Base-by-base conservation (phyloP, 768 basidiomycete genomes). In the Lactifluus piperatus region DNA sequence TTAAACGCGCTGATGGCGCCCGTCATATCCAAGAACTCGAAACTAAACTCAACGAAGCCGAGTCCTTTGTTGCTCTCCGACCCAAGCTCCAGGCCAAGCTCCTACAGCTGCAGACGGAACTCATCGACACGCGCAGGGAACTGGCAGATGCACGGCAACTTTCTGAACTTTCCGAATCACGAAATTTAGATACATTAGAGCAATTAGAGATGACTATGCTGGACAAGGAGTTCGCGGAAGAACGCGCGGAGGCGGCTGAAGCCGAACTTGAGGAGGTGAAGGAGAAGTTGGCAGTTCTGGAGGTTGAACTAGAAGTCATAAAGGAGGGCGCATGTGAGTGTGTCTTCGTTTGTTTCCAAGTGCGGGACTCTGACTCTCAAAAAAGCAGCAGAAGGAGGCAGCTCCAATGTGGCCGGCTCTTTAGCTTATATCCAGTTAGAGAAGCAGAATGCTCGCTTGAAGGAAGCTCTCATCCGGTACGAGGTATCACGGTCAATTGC, bases 181-280 rank as follows among this genome's bases (percentile, higher is more conserved):
- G 88, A 24, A 75, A 90, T 1, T 73, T 85, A 2, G 95, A 98
- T 69, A 70, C 86, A 1, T 83, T 88, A 53, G 95, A 97, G 58
- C 91, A 94, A 68, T 73, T 98, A 39, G 97, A 99, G 74, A 93
- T 97, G 87, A 79, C 84, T 3, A 90, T 90, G 80, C 73, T 99
- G 65, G 97, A 99, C 70, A 93, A 92, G 73, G 97, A 99, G 70
- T 84, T 98, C 39, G 94, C 95, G 0, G 97, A 98, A 68, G 95
- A 97, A 71, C 83, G 83, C 59, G 86, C 89, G 0, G 95, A 97
- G 71, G 68, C 82, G 2, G 85, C 85, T 0, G 86, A 92, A 68
- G 71, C 77, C 0, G 92, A 94, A 68, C 67, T 94, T 51, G 91
- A 89, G 65, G 87, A 85, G 54, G 68, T 86, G 58, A 87, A 79